phyloP scores from a whole-genome alignment of 768 basidiomycete genomes.

The Tulasnella calospora region DNA sequence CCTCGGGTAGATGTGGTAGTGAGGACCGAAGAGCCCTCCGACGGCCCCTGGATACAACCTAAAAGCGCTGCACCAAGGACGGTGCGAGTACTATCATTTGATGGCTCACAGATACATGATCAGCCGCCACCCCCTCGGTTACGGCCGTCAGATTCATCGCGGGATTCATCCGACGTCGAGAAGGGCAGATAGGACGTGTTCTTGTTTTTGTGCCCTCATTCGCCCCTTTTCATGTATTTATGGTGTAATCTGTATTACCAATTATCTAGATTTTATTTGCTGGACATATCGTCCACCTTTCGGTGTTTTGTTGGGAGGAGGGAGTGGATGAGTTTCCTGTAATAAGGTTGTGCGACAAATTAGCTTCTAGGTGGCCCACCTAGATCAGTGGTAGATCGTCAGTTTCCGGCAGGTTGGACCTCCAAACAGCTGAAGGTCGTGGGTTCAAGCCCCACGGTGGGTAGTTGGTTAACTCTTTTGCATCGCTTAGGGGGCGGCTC shows the following conservation, averaged over 20 bases:
- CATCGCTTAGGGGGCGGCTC: too few relatives aligned
- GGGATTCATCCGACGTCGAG: not conserved
- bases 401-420: not conserved
- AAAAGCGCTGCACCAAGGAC: not conserved
- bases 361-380: not conserved
- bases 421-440: not conserved
- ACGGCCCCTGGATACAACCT: not conserved
- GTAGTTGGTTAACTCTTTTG: not conserved
- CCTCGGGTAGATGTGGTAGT: not conserved
- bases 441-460: slow-evolving; percentile 4
- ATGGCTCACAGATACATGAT: not conserved
- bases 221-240: not conserved
- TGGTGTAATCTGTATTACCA: not conserved
- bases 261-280: not conserved
- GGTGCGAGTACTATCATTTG: not conserved
- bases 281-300: too few relatives aligned
- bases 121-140: not conserved
- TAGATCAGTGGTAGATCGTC: slow-evolving; percentile 6
- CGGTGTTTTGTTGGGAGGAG: too few relatives aligned
- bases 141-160: not conserved
- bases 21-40: not conserved
- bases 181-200: not conserved
- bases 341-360: not conserved
- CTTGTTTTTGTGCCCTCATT: not conserved
- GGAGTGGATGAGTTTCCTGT: too few relatives aligned